These are phyloP conservation scores for Silene latifolia DNA, from an alignment of 148 eudicot species.

Conservation along the genomic window DNA sequence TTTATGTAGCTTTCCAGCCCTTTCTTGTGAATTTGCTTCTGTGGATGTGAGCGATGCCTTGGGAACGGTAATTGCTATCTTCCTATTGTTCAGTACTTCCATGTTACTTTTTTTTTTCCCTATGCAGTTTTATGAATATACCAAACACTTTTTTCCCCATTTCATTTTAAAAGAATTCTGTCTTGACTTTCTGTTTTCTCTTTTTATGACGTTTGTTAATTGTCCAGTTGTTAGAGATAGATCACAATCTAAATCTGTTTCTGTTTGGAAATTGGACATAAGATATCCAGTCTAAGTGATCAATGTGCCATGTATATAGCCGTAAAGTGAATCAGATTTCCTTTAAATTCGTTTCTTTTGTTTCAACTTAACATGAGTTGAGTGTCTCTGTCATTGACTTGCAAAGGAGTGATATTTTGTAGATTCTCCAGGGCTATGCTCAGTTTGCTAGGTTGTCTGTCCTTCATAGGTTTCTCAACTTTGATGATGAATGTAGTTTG, in stretches of 20 bases:
- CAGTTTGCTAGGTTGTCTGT: neutral
- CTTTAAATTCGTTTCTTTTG: neutral
- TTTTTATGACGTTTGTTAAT: neutral
- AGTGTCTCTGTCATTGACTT: conserved; percentile 1
- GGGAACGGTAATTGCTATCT: conserved; percentile 80
- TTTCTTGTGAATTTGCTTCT: conserved; percentile 98
- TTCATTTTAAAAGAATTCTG: neutral
- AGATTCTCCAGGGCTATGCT: neutral
- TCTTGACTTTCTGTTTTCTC: neutral
- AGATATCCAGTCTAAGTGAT: conserved; percentile 1
- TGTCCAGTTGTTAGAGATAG: neutral
- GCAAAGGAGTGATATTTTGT: neutral
- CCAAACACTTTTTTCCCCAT: neutral
- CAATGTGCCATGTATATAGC: neutral
- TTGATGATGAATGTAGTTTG: neutral
- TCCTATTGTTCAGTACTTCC: conserved; percentile 18
- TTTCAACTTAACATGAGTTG: neutral
- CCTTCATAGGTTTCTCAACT: neutral
- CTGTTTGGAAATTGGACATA: neutral
- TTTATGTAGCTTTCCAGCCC: conserved; percentile 76
- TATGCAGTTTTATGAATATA: conserved; percentile 11
- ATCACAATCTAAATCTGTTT: neutral
- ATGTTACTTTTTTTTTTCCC: neutral
- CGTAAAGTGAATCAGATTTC: neutral
- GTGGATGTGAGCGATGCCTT: conserved; percentile 92